Percentiles rank a stretch among this genome's conserved stretches.
These are phyloP conservation scores for Vitis hybrid DNA, from an alignment of 177 flowering plant genomes.

Conservation along the genomic window DNA sequence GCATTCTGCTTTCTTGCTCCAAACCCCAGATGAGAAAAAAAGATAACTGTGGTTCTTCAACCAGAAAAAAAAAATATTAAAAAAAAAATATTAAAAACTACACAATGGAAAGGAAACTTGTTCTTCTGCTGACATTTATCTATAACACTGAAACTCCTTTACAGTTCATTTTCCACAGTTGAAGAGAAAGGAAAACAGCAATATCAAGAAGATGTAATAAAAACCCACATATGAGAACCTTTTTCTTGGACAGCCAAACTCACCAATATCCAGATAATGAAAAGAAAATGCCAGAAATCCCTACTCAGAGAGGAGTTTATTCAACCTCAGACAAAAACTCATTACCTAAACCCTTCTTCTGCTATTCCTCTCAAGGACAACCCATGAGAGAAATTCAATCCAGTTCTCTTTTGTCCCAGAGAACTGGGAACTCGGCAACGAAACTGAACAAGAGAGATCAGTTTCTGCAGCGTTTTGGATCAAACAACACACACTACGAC, in stretches of 20 bases:
- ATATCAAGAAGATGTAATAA: too few species aligned
- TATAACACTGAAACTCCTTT: background rate
- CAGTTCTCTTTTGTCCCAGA: background rate
- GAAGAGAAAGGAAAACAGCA: constrained; percentile 6
- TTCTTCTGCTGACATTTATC: background rate
- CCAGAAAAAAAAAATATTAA: too few species aligned
- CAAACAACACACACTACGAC: constrained; percentile 1
- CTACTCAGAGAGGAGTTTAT: constrained; percentile 1
- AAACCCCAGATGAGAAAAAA: background rate
- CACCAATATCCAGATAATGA: constrained; percentile 9
- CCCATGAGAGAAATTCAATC: background rate
- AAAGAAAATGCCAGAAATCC: background rate
- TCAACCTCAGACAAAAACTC: background rate
- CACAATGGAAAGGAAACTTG: background rate
- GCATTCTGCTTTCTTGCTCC: background rate
- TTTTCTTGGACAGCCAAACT: background rate
- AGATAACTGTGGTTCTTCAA: background rate
- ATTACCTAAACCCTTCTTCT: background rate
- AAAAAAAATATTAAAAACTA: too few species aligned
- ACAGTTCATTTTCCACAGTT: background rate
- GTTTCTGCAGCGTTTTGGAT: background rate
- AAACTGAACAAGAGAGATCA: background rate
- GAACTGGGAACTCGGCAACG: too few species aligned
- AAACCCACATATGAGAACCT: too few species aligned
- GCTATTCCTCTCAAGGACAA: too few species aligned